phyloP scores from a whole-genome alignment of 108 stramenopile genomes.

The Conticribra weissflogii region DNA sequence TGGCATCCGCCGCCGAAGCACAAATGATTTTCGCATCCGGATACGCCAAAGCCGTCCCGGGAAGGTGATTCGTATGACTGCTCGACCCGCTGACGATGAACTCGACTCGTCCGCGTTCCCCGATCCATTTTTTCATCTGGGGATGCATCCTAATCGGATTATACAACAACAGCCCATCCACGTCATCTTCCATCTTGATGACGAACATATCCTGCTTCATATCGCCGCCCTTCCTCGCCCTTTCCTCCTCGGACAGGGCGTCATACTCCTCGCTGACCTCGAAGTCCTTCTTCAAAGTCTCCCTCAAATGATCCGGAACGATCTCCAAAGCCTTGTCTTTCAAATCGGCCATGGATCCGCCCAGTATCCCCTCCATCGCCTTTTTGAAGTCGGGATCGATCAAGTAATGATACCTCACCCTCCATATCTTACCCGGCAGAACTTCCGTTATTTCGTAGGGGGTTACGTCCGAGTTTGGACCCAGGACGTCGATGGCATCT shows the following conservation, averaged over 20 bases:
- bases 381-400: conserved; percentile 18
- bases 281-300: conserved; percentile 15
- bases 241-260: conserved; percentile 23
- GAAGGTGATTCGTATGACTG: conserved; percentile 31
- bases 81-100: conserved; percentile 33
- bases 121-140: conserved; percentile 34
- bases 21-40: conserved; percentile 40
- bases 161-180: conserved; percentile 17
- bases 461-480: conserved; percentile 1
- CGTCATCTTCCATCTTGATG: conserved; percentile 13
- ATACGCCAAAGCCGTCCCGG: conserved; percentile 12
- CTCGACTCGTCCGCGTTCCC: conserved; percentile 22
- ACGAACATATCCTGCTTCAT: conserved; percentile 36
- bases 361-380: conserved; percentile 16
- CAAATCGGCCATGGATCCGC: conserved; percentile 6
- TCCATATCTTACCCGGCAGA: conserved; percentile 36
- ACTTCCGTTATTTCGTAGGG: conserved; percentile 30
- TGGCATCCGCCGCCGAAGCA: conserved; percentile 28
- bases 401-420: conserved; percentile 19
- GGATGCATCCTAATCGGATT: conserved; percentile 37
- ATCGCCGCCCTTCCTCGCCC: conserved; percentile 24
- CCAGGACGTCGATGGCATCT: conserved; percentile 31
- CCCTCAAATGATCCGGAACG: conserved; percentile 23
- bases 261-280: conserved; percentile 10
- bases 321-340: conserved; percentile 7